Base-by-base conservation (phyloP, 495 filamentous ascomycete genomes). In the Aspergillus carlsbadensis region DNA sequence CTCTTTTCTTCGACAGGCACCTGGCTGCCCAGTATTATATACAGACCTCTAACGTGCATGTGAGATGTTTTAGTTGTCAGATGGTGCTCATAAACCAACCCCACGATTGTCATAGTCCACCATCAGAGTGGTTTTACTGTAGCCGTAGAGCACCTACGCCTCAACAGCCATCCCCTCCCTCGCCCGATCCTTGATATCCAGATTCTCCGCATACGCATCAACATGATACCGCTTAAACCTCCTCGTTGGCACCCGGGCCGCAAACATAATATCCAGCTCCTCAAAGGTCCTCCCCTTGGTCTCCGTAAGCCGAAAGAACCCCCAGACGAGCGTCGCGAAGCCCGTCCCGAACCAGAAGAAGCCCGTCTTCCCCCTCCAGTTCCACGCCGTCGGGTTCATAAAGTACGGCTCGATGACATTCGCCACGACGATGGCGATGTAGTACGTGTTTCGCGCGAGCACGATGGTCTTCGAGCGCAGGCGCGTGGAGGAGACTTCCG, bases 351-450 rank as follows among this genome's bases (percentile, higher is more conserved):
- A 81, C 56, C 84, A 89, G 60, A 88, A 79, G 61, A 88, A 89
- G 0, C 84, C 86, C 2, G 86, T 67, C 60, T 90, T 89, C 2
- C 85, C 85, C 34, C 79, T 70, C 72, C 84, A 73, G 60, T 88
- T 79, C 1, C 74, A 84, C 40, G 84, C 69, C 40, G 84, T 78
- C 0, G 80, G 78, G 52, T 87, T 86, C 64, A 89, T 80, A 65
- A 84, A 78, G 60, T 88, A 88, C 2, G 84, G 84, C 50, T 86
- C 86, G 0, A 77, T 82, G 2, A 88, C 78, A 0, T 82, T 82
- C 72, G 85, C 83, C 5, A 79, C 70, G 18, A 86, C 82, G 2
- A 80, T 81, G 21, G 83, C 70, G 0, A 84, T 57, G 7, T 78
- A 79, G 53, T 85, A 81, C 0, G 75, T 73, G 0, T 80, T 82